Base-by-base conservation (phyloP, 805 yeast species). In the Candida piceae region DNA sequence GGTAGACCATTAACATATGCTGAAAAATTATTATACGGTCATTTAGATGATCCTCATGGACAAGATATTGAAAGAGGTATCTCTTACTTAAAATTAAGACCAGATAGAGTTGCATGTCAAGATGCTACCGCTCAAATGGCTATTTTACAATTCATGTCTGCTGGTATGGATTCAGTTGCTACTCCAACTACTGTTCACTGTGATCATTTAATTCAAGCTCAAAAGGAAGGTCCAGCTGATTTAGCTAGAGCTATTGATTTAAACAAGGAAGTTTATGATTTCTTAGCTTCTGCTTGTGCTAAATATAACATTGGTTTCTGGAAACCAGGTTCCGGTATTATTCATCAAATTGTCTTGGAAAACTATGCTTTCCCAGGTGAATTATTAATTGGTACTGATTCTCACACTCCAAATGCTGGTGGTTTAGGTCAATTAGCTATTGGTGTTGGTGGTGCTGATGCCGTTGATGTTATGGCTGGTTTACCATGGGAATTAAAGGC, bases 91-190 rank as follows among this genome's bases (percentile, higher is more conserved):
- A 93, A 93, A 70, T 74, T 93, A 53, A 78, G 84, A 60, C 98
- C 98, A 17, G 98, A 93, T 61, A 79, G 98, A 62, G 97, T 93
- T 32, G 98, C 98, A 19, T 90, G 94, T 95, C 98, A 93, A 71
- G 98, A 93, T 72, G 98, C 98, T n/a, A 85, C 96, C 22, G 98
- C 98, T 15, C 98, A 93, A 67, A 93, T 90, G 86, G 98, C 98
- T n/a, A 71, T 93, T 50, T 70, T 93, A 52, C 98, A 93, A 67
- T 93, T 93, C 69, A 93, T 93, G 96, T 87, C 97, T 36, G 90
- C 96, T 48, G 95, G 95, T 25, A 77, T 90, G 76, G 70, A 83
- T 34, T 63, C 76, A 25, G 90, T 96, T 15, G 84, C 84, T 6
- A 95, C 94, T 7, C 98, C 98, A 25, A 90, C 86, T 15, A 85